Evolutionary conservation across 2,329 filamentous ascomycete genomes (phyloP), one percentile per base, ranked within the genome.

Genomic region (Endothia cerciana): DNA sequence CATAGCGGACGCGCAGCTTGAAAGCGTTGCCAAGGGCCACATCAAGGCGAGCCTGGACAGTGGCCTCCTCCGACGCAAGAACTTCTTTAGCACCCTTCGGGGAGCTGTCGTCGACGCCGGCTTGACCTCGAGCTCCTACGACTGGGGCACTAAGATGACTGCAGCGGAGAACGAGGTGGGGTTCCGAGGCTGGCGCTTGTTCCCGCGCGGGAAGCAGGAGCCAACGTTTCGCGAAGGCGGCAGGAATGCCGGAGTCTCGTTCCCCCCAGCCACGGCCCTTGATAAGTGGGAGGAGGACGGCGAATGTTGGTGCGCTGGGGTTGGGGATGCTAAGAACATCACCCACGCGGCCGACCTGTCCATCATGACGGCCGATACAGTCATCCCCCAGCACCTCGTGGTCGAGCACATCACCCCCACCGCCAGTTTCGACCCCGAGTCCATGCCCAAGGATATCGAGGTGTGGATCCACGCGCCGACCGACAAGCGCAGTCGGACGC

Each of bases 271-370:
- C n/a, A 76, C 82, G 0, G 92, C 91, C 0, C 81, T 97, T 2
- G 74, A 78, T 1, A 78, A 81, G 3, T 97, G 94, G 93, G 81
- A 88, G 11, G 91, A 97, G 59, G 85, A 90, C 41, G 92, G 91
- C 25, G 91, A 98, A 68, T 96, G 93, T 77, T 98, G 93, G 91
- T 98, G 94, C 76, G 88, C 90, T 4, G 83, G 81, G 3, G 78
- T 79, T 0, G 69, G 73, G 13, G 78, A 82, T 59, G 75, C 75
- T 17, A 77, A 79, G 19, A 77, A 77, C 13, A 73, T 75, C 19
- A 81, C 82, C 8, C 82, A 84, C 59, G 86, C 87, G 45, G 87
- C 88, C 1, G 85, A 87, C 62, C 79, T 98, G 19, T 86, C 85
- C 10, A 85, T 96, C 22, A 77, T 87, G 49, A 82, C 89, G 22